Base-by-base conservation (phyloP, 1,284 basidiomycete species). In the Ustilago shanxiensis region DNA sequence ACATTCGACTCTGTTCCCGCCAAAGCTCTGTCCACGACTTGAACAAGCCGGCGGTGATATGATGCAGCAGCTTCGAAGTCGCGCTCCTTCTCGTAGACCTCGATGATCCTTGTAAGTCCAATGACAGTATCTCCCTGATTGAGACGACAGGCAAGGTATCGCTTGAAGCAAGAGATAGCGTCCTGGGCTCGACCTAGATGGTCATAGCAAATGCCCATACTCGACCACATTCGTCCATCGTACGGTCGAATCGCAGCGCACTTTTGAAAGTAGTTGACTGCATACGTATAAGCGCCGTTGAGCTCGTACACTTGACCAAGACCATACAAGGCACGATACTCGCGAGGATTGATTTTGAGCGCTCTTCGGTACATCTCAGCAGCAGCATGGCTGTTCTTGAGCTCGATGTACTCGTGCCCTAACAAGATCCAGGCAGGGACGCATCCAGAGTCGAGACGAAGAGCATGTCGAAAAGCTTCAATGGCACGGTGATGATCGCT, bases 351-450 rank as follows among this genome's bases (percentile, higher is more conserved):
- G 76, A 97, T 92, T 84, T 98, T 96, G 69, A 98, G 92, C 62
- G 96, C 97, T 83, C 95, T 90, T 54, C 97, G 90, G 87, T 99
- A 99, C 29, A 95, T 94, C 87, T 98, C 97, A 62, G 98, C 96
- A 1, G 97, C 97, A 2, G 97, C 96, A 88, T 98, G 95, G 18
- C 94, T 94, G 87, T 99, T 99, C 87, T 98, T 98, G 90, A 98
- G 91, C 88, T 99, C 97, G 61, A 99, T 93, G 84, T 95, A 99
- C 86, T 98, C 97, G 86, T 99, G 97, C 0, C 97, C 97, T 92
- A 99, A 95, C 72, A 99, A 87, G n/a, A 96, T 98, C 97, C 97
- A 99, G 4, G 97, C 97, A 3, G 94, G 93, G 24, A 98, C 89
- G 87, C 95, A 99, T 6, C 93, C 95, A 72, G 93, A 90, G 87